Evolutionary conservation across 2,329 filamentous ascomycete genomes (phyloP).

Genomic region (Phialophora verrucosa): DNA sequence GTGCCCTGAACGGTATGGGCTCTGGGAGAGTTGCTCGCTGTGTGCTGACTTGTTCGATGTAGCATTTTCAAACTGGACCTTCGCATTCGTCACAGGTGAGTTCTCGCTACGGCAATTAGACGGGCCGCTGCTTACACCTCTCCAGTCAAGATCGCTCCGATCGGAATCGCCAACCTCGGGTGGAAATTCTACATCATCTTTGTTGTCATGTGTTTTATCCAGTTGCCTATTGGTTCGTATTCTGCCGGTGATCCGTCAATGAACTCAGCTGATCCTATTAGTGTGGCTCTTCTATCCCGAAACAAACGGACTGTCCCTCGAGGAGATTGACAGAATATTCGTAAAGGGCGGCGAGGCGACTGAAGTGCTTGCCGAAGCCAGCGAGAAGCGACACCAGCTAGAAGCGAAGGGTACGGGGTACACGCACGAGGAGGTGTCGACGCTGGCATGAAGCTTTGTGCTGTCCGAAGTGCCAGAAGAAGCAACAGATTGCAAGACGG

Average conservation of each 20-base stretch:
- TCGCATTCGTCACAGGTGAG: conserved; percentile 8
- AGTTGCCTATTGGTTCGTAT: conserved; percentile 7
- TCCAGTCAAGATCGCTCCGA: conserved; percentile 13
- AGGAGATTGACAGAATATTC: conserved; percentile 21
- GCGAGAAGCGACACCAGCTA: conserved; percentile 5
- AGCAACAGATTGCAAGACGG: too few relatives aligned
- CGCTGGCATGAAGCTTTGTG: not conserved
- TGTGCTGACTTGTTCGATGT: not conserved
- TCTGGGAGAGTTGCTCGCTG: not conserved
- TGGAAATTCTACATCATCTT: conserved; percentile 15
- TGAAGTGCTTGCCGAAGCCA: conserved; percentile 3
- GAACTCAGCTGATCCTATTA: not conserved
- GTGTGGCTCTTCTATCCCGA: conserved; percentile 30
- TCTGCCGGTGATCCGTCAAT: not conserved
- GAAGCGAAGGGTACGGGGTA: conserved; percentile 2
- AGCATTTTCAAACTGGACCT: conserved; percentile 9
- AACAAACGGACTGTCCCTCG: conserved; percentile 25
- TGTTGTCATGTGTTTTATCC: conserved; percentile 8
- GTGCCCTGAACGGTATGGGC: conserved; percentile 37
- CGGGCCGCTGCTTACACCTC: not conserved
- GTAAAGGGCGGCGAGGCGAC: conserved; percentile 1
- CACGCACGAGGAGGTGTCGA: conserved; percentile 1
- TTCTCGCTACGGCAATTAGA: not conserved
- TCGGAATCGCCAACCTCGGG: not conserved
- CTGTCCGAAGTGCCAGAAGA: too few relatives aligned